A percentile compares a stretch with the other conserved stretches of the same genome.
Evolutionary conservation across 2,329 filamentous ascomycete genomes (phyloP).

Genomic region (Arthrobotrys conoides): DNA sequence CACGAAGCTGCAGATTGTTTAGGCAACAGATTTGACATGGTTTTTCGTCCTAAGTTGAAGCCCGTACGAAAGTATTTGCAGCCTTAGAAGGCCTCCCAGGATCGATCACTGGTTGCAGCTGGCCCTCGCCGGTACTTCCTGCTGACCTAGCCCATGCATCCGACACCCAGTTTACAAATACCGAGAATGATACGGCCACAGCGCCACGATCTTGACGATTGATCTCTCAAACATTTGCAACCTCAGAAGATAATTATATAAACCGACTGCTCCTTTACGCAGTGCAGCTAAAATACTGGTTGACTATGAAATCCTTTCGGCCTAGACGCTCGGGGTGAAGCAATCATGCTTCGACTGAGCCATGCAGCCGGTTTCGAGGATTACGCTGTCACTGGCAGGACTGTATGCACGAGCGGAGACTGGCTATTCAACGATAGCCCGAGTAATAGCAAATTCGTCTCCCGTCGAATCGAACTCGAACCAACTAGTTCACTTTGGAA

Average conservation of each 20-base stretch:
- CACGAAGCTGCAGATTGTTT: slow-evolving; percentile 5
- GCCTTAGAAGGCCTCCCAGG: slow-evolving; percentile 18
- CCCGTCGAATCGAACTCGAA: slow-evolving; percentile 7
- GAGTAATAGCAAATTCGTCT: slow-evolving; percentile 13
- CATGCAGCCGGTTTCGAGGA: slow-evolving; percentile 6
- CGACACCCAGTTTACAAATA: slow-evolving; percentile 29
- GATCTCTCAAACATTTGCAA: slow-evolving; percentile 6
- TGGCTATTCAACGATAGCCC: slow-evolving; percentile 1
- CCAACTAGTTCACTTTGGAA: background rate
- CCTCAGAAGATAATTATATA: slow-evolving; percentile 15
- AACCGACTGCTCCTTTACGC: slow-evolving; percentile 5
- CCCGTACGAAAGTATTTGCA: background rate
- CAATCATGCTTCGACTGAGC: slow-evolving; percentile 2
- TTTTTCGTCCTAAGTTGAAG: background rate
- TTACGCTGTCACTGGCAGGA: slow-evolving; percentile 4
- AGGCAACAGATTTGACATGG: slow-evolving; percentile 9
- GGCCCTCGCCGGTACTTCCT: slow-evolving; percentile 18
- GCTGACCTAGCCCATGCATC: slow-evolving; percentile 19
- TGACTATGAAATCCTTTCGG: slow-evolving; percentile 15
- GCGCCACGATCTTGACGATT: slow-evolving; percentile 35
- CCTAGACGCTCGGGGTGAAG: background rate
- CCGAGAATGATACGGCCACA: slow-evolving; percentile 11
- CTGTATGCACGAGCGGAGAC: slow-evolving; percentile 18
- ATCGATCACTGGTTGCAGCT: slow-evolving; percentile 15
- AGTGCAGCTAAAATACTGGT: background rate